Percentiles rank a stretch among this genome's conserved stretches.
Conservation (phyloP, 305 asterid genomes). For the Rubia peregrina region DNA sequence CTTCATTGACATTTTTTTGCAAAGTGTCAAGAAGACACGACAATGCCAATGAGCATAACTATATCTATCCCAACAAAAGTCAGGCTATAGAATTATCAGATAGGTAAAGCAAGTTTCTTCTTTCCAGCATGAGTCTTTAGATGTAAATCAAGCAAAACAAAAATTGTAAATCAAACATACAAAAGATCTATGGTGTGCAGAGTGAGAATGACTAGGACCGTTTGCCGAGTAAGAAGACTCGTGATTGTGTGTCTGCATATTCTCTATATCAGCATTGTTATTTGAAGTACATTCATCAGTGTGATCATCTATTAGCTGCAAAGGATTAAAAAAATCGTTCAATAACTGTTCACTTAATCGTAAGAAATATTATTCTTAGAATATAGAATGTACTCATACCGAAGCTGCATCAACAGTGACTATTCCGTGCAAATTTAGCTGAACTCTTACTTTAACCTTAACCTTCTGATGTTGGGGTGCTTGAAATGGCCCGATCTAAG, state of each 20-base stretch:
- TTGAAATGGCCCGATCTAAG: conserved; percentile 81
- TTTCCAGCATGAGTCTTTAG: not conserved
- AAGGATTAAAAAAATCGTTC: conserved; percentile 16
- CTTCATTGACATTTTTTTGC: not conserved
- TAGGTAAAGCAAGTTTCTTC: not conserved
- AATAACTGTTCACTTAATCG: conserved; percentile 16
- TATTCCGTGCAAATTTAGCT: conserved; percentile 75
- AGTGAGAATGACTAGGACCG: conserved; percentile 26
- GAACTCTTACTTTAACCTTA: conserved; percentile 65
- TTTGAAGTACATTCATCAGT: conserved; percentile 32
- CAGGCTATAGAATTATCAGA: not conserved
- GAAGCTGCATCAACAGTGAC: conserved; percentile 62
- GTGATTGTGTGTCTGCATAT: conserved; percentile 35
- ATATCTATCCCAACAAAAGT: not conserved
- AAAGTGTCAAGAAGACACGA: not conserved
- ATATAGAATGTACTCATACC: conserved; percentile 43
- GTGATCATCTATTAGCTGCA: conserved; percentile 64
- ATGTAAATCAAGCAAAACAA: not conserved
- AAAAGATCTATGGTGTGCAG: conserved; percentile 18
- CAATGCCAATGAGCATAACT: not conserved
- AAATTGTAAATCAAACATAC: conserved; percentile 29
- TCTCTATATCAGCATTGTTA: conserved; percentile 36
- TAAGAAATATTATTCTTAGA: conserved; percentile 10
- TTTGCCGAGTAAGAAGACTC: conserved; percentile 34
- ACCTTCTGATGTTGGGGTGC: conserved; percentile 43